phyloP scores from a whole-genome alignment of 352 stramenopile genomes.

The Phytophthora litchii region DNA sequence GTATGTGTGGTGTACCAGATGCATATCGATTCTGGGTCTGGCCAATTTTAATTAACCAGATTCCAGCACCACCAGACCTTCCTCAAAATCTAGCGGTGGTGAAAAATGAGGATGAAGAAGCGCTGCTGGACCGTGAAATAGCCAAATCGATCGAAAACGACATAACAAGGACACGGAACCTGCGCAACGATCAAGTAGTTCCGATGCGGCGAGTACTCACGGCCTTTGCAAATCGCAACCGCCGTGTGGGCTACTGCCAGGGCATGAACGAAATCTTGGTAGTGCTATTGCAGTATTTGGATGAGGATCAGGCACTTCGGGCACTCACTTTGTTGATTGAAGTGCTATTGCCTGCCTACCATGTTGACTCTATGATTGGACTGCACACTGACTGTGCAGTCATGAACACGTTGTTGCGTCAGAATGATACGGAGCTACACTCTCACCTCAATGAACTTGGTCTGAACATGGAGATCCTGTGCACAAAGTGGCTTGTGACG shows the following conservation, averaged over 20 bases:
- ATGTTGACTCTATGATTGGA: slow-evolving; percentile 87
- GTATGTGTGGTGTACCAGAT: slow-evolving; percentile 66
- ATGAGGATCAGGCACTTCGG: slow-evolving; percentile 63
- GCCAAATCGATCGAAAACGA: slow-evolving; percentile 85
- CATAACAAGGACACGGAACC: slow-evolving; percentile 69
- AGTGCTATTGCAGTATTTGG: slow-evolving; percentile 72
- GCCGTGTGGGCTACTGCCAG: slow-evolving; percentile 82
- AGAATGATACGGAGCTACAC: slow-evolving; percentile 82
- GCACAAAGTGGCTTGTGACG: slow-evolving; percentile 89
- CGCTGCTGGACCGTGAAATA: slow-evolving; percentile 67
- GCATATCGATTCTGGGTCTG: slow-evolving; percentile 73
- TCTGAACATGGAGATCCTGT: slow-evolving; percentile 89
- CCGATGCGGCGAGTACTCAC: slow-evolving; percentile 74
- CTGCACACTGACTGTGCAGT: slow-evolving; percentile 84
- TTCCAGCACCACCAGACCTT: slow-evolving; percentile 43
- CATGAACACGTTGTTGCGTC: slow-evolving; percentile 77
- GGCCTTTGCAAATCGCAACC: slow-evolving; percentile 77
- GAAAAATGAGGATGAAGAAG: slow-evolving; percentile 45
- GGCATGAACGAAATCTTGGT: slow-evolving; percentile 88
- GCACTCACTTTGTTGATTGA: slow-evolving; percentile 78
- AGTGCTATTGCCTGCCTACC: slow-evolving; percentile 74
- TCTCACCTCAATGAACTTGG: slow-evolving; percentile 70
- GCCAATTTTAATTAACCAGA: slow-evolving; percentile 65
- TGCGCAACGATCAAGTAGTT: slow-evolving; percentile 54
- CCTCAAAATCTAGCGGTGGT: slow-evolving; percentile 33